These are phyloP conservation scores for Luffa aegyptiaca DNA, from an alignment of 306 rosid species.

Conservation along the genomic window DNA sequence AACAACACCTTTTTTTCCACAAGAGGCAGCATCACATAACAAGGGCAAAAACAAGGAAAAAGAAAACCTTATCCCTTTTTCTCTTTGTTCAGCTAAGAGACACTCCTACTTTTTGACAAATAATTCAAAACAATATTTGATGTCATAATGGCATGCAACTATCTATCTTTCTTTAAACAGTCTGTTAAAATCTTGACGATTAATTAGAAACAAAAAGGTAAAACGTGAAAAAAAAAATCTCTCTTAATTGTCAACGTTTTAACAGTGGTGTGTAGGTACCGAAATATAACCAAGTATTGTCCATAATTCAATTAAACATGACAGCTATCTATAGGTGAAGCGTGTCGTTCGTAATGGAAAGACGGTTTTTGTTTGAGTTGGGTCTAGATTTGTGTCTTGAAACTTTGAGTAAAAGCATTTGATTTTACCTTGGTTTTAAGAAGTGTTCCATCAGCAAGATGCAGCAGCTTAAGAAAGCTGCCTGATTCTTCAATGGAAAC, in stretches of 20 bases:
- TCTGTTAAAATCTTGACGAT: too few species aligned
- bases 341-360: too few species aligned
- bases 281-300: too few species aligned
- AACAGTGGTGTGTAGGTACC: too few species aligned
- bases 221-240: too few species aligned
- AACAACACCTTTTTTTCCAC: not conserved
- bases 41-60: not conserved
- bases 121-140: too few species aligned
- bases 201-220: too few species aligned
- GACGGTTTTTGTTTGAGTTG: too few species aligned
- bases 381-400: too few species aligned
- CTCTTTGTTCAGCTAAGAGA: not conserved
- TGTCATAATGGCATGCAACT: too few species aligned
- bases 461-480: conserved; percentile 31
- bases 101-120: not conserved
- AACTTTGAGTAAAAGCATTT: not conserved
- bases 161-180: too few species aligned
- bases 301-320: not conserved
- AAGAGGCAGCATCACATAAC: not conserved
- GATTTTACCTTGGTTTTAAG: conserved; percentile 36
- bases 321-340: not conserved
- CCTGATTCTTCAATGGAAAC: conserved; percentile 42
- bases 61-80: not conserved
- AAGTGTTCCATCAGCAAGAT: conserved; percentile 48
- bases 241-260: too few species aligned